These are phyloP conservation scores for Paracamarosporium sp. DNA, from an alignment of 2,329 filamentous ascomycete species.

Conservation along the genomic window DNA sequence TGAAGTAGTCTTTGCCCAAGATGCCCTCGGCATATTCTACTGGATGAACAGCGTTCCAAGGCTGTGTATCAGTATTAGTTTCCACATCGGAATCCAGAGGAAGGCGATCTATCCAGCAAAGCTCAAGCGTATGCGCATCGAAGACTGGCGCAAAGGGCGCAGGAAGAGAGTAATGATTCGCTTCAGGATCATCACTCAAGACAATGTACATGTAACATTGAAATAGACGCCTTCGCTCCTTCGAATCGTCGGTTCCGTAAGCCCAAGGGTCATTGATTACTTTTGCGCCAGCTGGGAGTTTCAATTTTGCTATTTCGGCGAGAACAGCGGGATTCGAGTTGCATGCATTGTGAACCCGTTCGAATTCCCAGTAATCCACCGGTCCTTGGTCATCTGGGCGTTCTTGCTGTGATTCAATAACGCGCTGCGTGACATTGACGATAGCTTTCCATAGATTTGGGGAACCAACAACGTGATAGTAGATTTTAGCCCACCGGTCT, in stretches of 20 bases:
- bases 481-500: not conserved
- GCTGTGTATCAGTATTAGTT: conserved; percentile 60
- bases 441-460: conserved; percentile 1
- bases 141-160: conserved; percentile 72
- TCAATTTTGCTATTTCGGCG: conserved; percentile 58
- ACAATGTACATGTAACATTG: conserved; percentile 73
- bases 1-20: conserved; percentile 65
- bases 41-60: conserved; percentile 64
- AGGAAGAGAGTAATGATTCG: conserved; percentile 73
- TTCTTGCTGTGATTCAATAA: not conserved
- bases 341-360: conserved; percentile 4
- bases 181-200: conserved; percentile 69
- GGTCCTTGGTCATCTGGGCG: not conserved
- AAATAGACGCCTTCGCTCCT: conserved; percentile 59
- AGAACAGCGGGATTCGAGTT: not conserved
- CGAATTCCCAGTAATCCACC: conserved; percentile 1
- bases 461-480: not conserved
- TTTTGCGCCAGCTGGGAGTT: conserved; percentile 63
- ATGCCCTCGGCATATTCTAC: conserved; percentile 67
- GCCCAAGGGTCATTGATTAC: conserved; percentile 73
- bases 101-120: conserved; percentile 72
- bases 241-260: conserved; percentile 63
- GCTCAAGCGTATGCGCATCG: conserved; percentile 65
- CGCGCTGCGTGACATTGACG: not conserved
- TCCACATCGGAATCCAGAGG: conserved; percentile 67